These are phyloP conservation scores for Diaporthe helianthi DNA, from an alignment of 2,329 filamentous ascomycete species.

Conservation along the genomic window DNA sequence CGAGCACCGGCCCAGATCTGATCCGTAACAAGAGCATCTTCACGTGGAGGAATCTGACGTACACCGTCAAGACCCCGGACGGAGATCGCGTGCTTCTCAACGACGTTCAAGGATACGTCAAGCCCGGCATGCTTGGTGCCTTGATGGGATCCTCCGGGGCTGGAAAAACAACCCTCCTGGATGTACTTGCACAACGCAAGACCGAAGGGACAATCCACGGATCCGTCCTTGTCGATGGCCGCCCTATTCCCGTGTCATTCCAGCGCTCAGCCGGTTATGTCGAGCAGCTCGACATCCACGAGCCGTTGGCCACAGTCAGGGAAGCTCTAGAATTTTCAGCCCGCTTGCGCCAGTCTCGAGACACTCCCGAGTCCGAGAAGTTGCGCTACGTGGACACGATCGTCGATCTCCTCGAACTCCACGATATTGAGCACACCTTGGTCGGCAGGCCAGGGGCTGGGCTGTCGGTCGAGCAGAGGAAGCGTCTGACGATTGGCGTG, in stretches of 20 bases:
- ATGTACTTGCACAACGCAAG: slow-evolving; percentile 80
- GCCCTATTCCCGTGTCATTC: slow-evolving; percentile 74
- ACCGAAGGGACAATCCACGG: slow-evolving; percentile 79
- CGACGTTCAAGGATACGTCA: slow-evolving; percentile 83
- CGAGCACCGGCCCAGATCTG: slow-evolving; percentile 44
- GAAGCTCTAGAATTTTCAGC: slow-evolving; percentile 80
- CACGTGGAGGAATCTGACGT: slow-evolving; percentile 58
- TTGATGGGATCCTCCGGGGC: slow-evolving; percentile 85
- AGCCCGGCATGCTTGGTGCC: slow-evolving; percentile 78
- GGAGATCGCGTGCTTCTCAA: slow-evolving; percentile 75
- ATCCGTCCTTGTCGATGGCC: slow-evolving; percentile 78
- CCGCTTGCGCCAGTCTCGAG: slow-evolving; percentile 72
- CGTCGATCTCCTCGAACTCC: slow-evolving; percentile 66
- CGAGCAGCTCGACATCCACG: slow-evolving; percentile 82
- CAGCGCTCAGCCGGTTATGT: slow-evolving; percentile 82
- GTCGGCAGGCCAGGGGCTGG: slow-evolving; percentile 53
- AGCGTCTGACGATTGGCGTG: slow-evolving; percentile 73
- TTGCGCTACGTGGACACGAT: slow-evolving; percentile 79
- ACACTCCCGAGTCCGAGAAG: slow-evolving; percentile 71
- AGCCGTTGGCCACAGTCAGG: slow-evolving; percentile 75
- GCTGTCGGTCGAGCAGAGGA: slow-evolving; percentile 60
- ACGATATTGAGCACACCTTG: slow-evolving; percentile 55
- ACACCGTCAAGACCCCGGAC: slow-evolving; percentile 68
- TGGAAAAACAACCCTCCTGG: slow-evolving; percentile 85
- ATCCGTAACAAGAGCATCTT: slow-evolving; percentile 72